These are phyloP conservation scores for Thalassiosira mediterranea DNA, from an alignment of 352 stramenopile genomes.

Conservation along the genomic window DNA sequence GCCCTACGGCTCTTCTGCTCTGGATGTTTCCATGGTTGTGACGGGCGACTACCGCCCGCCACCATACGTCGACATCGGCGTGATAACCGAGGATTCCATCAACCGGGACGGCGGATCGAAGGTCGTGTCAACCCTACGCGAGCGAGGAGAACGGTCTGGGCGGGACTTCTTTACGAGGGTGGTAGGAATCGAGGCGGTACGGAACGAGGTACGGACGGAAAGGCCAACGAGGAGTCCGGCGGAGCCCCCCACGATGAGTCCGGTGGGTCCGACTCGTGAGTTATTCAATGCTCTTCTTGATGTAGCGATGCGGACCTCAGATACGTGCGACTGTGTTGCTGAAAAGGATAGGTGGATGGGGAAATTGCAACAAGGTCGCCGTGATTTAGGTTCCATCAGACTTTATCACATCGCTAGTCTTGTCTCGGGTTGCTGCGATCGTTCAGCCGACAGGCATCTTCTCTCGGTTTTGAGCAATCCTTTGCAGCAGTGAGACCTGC, in stretches of 20 bases:
- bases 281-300: slow-evolving; percentile 5
- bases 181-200: slow-evolving; percentile 17
- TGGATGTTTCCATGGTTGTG: slow-evolving; percentile 41
- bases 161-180: slow-evolving; percentile 34
- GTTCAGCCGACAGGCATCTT: too few species aligned
- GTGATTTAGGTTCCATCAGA: too few species aligned
- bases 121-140: slow-evolving; percentile 18
- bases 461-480: too few species aligned
- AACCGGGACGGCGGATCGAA: slow-evolving; percentile 22
- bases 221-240: slow-evolving; percentile 28
- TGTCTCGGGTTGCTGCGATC: too few species aligned
- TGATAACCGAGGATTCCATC: slow-evolving; percentile 46
- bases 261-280: slow-evolving; percentile 3
- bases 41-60: slow-evolving; percentile 40
- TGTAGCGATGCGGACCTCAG: too few species aligned
- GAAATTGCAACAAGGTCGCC: too few species aligned
- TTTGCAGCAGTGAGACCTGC: too few species aligned
- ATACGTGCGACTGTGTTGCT: too few species aligned
- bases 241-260: slow-evolving; percentile 9
- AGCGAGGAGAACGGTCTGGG: slow-evolving; percentile 10
- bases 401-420: too few species aligned
- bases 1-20: slow-evolving; percentile 29
- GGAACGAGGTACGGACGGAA: background rate
- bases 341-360: too few species aligned
- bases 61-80: slow-evolving; percentile 31